Percentiles rank a stretch among this genome's conserved stretches.
phyloP scores from a whole-genome alignment of 768 basidiomycete genomes.

The Hypholoma sublateritium region DNA sequence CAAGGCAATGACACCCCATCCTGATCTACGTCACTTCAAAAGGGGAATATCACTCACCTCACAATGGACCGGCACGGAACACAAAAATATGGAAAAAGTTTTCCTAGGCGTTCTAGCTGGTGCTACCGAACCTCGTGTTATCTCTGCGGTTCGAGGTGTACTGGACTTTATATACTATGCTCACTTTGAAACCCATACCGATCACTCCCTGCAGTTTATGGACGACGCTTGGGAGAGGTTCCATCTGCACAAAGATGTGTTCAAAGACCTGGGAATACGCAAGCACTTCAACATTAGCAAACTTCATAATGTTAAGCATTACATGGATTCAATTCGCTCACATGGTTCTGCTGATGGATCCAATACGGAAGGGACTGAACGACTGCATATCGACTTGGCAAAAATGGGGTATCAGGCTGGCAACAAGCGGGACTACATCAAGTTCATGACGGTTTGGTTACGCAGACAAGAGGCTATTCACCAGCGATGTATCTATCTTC shows the following conservation, averaged over 20 bases:
- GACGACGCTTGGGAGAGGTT: constrained; percentile 23
- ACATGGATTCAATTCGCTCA: constrained; percentile 24
- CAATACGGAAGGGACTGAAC: constrained; percentile 35
- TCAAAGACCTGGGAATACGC: constrained; percentile 23
- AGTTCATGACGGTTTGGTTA: constrained; percentile 41
- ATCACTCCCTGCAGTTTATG: constrained; percentile 23
- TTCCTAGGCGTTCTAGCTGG: constrained; percentile 32
- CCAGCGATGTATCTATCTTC: constrained; percentile 21
- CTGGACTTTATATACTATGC: constrained; percentile 38
- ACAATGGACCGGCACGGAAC: constrained; percentile 45
- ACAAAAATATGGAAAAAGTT: constrained; percentile 36
- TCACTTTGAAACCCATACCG: constrained; percentile 26
- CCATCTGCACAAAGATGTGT: constrained; percentile 31
- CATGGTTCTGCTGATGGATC: constrained; percentile 31
- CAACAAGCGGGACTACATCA: constrained; percentile 27
- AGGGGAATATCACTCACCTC: constrained; percentile 38
- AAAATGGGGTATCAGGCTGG: constrained; percentile 32
- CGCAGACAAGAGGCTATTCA: constrained; percentile 32
- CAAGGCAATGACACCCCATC: constrained; percentile 9
- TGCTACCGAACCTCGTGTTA: constrained; percentile 15
- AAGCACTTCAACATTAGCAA: constrained; percentile 41
- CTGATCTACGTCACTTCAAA: constrained; percentile 36
- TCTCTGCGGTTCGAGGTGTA: constrained; percentile 22
- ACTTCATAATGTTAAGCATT: constrained; percentile 33
- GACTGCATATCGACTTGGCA: constrained; percentile 42